Conservation (phyloP, 1,284 basidiomycete genomes). For the Leccinum variabile region DNA sequence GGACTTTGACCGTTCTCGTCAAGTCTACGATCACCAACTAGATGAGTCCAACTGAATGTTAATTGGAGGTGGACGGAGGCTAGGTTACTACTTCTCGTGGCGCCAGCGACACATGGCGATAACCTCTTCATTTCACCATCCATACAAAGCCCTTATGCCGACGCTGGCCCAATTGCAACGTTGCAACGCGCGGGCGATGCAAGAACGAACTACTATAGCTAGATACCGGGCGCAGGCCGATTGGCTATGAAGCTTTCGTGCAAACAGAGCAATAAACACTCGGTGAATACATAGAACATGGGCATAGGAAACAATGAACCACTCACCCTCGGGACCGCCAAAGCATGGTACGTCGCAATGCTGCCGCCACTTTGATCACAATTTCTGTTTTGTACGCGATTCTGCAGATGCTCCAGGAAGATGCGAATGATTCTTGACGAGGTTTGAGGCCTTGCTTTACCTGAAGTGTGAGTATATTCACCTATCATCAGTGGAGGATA, state of each 20-base stretch:
- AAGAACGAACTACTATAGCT: not conserved
- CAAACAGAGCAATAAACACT: not conserved
- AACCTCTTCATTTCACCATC: conserved; percentile 1
- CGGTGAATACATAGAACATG: not conserved
- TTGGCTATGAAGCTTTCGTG: not conserved
- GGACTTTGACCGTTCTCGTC: not conserved
- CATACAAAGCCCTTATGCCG: not conserved
- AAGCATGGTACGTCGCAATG: not conserved
- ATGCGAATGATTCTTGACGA: not conserved
- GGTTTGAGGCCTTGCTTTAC: not conserved
- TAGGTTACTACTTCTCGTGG: conserved; percentile 7
- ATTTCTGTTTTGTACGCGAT: not conserved
- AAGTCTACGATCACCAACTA: not conserved
- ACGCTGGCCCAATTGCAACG: not conserved
- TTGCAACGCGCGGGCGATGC: not conserved
- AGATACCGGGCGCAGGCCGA: not conserved
- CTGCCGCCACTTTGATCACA: not conserved
- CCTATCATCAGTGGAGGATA: not conserved
- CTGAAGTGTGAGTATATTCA: conserved; percentile 6
- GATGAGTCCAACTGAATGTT: conserved; percentile 4
- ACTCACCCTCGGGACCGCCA: not conserved
- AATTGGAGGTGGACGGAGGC: conserved; percentile 3
- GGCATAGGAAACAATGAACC: not conserved
- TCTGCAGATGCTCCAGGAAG: not conserved
- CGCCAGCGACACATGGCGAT: conserved; percentile 2